Evolutionary conservation across 2,329 filamentous ascomycete species (phyloP), one percentile per base, ranked within the genome.

Genomic region (Trichocomaceae sp.): DNA sequence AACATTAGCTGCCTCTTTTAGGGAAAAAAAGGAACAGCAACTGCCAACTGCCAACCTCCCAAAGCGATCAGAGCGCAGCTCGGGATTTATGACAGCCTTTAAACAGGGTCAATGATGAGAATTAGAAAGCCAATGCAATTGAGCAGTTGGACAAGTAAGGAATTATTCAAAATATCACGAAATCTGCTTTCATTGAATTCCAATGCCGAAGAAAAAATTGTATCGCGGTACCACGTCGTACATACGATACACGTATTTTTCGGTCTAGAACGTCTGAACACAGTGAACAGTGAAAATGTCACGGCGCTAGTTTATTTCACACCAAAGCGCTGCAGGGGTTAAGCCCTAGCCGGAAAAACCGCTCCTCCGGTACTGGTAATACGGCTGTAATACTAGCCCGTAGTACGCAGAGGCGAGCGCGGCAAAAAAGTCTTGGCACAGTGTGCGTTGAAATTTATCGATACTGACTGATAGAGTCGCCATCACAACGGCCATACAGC

Each of bases 361-460:
- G 3, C 20, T 46, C 10, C 22, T 52, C 66, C 66, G 63, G 57
- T 64, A 65, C 47, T 55, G 54, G 52, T 58, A 59, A 60, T 64
- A 64, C 47, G 15, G 20, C 26, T 5, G 59, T 58, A 58, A 55
- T 47, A 41, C 58, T 55, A n/a, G n/a, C n/a, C n/a, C n/a, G n/a
- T n/a, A n/a, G n/a, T n/a, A n/a, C n/a, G n/a, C 39, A 45, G 50
- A 52, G 50, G 55, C 50, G 48, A 54, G 55, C 31, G 55, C 48
- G 23, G 41, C 47, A 45, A 47, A 46, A 47, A 39, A 54, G 47
- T 33, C 41, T 50, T 46, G 55, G 45, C 49, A 29, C 63, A 69
- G 65, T 72, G 69, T 72, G 69, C 69, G 69, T 70, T 70, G 64
- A 72, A 72, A 70, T 72, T 69, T n/a, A n/a, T n/a, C n/a, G n/a